phyloP scores from a whole-genome alignment of 2,329 filamentous ascomycete genomes.

The Xylogone sp. region DNA sequence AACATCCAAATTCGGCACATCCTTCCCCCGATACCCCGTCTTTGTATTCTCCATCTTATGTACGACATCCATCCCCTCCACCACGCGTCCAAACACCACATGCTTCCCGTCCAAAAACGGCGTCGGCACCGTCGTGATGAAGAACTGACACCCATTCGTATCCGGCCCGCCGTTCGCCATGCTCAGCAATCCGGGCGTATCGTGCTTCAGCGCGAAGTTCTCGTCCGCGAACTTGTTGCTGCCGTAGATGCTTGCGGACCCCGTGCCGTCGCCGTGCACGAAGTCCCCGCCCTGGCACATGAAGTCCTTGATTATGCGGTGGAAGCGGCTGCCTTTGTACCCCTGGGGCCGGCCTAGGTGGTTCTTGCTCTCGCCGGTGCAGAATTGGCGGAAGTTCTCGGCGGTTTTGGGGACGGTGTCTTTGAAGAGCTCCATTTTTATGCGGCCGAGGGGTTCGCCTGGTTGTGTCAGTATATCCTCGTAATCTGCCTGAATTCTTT shows the following conservation, averaged over 20 bases:
- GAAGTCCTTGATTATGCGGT: conserved; percentile 91
- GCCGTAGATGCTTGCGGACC: conserved; percentile 84
- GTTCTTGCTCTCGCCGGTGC: conserved; percentile 88
- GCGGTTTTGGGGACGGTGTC: conserved; percentile 82
- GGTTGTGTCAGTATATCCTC: no score
- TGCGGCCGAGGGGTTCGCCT: conserved; percentile 83
- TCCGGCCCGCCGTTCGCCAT: conserved; percentile 96
- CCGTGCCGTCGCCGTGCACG: conserved; percentile 87
- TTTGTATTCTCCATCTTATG: conserved; percentile 89
- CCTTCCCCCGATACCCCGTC: conserved; percentile 68
- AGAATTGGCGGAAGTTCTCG: conserved; percentile 97
- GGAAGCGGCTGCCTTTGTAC: conserved; percentile 93
- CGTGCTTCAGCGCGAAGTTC: conserved; percentile 79
- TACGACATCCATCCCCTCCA: conserved; percentile 87
- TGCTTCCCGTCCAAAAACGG: conserved; percentile 91
- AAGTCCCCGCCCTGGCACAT: conserved; percentile 99
- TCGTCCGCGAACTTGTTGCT: conserved; percentile 83
- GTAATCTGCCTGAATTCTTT: no score
- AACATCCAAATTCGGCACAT: conserved; percentile 82
- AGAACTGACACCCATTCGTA: conserved; percentile 95
- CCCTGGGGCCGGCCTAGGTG: conserved; percentile 74
- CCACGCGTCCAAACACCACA: conserved; percentile 89
- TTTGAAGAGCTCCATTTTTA: conserved; percentile 88
- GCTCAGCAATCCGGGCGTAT: conserved; percentile 73
- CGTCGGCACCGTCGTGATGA: conserved; percentile 86